Evolutionary conservation across 108 stramenopile genomes (phyloP).

Genomic region (Epithemia pelagica): DNA sequence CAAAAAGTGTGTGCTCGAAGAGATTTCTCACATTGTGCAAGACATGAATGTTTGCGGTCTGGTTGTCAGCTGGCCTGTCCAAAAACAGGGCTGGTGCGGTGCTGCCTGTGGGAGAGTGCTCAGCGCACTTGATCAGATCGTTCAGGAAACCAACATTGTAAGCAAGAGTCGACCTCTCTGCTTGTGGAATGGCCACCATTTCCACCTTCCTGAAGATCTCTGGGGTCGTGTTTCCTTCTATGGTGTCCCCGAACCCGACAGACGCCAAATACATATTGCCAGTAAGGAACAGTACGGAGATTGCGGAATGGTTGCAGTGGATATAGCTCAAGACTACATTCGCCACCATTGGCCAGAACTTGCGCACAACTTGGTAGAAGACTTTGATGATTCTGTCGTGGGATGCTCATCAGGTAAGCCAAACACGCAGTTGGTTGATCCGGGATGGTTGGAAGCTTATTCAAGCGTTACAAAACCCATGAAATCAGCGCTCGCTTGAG

Average conservation of each 20-base stretch:
- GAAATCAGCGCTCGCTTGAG: background rate
- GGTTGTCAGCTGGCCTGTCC: conserved; percentile 25
- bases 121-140: conserved; percentile 19
- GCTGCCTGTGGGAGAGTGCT: conserved; percentile 21
- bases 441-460: background rate
- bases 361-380: background rate
- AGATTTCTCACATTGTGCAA: conserved; percentile 12
- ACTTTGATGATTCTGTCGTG: background rate
- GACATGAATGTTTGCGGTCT: conserved; percentile 20
- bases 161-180: conserved; percentile 15
- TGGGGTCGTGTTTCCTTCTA: conserved; percentile 21
- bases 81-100: conserved; percentile 17
- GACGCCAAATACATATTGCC: conserved; percentile 10
- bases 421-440: background rate
- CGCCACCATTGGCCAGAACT: conserved; percentile 18
- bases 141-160: conserved; percentile 9
- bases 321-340: conserved; percentile 19
- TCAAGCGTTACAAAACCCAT: background rate
- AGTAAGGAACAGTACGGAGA: conserved; percentile 19
- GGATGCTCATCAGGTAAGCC: background rate
- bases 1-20: background rate
- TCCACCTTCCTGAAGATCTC: conserved; percentile 10
- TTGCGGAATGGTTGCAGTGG: conserved; percentile 3
- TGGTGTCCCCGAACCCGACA: background rate
- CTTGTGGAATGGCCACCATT: conserved; percentile 17